Conservation (phyloP, 2,329 filamentous ascomycete species). For the Exserohilum rostratum region DNA sequence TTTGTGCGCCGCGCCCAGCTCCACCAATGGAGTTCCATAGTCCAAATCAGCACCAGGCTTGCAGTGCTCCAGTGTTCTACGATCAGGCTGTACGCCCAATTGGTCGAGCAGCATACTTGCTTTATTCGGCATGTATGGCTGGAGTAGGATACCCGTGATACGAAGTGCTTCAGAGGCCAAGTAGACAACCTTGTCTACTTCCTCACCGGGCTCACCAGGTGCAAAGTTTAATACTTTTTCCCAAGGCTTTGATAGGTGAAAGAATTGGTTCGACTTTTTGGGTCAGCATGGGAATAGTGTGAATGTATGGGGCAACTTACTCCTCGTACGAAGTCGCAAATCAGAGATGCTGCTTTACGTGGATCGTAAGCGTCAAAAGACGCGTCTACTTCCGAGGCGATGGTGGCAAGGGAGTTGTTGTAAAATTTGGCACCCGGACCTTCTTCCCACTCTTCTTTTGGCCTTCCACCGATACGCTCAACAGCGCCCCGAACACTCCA, state of each 20-base stretch:
- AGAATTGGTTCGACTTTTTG: conserved; percentile 67
- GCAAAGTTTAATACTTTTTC: conserved; percentile 51
- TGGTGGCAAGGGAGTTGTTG: conserved; percentile 46
- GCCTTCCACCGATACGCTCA: conserved; percentile 38
- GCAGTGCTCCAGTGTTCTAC: conserved; percentile 69
- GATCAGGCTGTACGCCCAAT: conserved; percentile 70
- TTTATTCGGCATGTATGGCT: conserved; percentile 89
- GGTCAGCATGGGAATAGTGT: neutral
- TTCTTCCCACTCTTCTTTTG: conserved; percentile 35
- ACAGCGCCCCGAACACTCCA: conserved; percentile 73
- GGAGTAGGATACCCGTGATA: conserved; percentile 80
- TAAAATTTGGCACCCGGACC: conserved; percentile 39
- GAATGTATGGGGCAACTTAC: conserved; percentile 23
- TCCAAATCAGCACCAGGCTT: conserved; percentile 66
- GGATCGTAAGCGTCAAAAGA: conserved; percentile 38
- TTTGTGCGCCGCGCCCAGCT: conserved; percentile 51
- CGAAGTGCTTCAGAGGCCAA: conserved; percentile 77
- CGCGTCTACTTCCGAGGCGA: conserved; percentile 28
- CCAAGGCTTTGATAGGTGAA: conserved; percentile 75
- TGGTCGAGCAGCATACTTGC: conserved; percentile 74
- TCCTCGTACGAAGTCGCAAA: conserved; percentile 36
- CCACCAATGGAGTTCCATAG: conserved; percentile 65
- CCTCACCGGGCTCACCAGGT: conserved; percentile 38
- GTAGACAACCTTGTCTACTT: conserved; percentile 63
- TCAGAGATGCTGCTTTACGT: conserved; percentile 30